A percentile compares a stretch with the other conserved stretches of the same genome.
Evolutionary conservation across 75 land plant species (phyloP).

Genomic region (Adiantum capillusveneris): DNA sequence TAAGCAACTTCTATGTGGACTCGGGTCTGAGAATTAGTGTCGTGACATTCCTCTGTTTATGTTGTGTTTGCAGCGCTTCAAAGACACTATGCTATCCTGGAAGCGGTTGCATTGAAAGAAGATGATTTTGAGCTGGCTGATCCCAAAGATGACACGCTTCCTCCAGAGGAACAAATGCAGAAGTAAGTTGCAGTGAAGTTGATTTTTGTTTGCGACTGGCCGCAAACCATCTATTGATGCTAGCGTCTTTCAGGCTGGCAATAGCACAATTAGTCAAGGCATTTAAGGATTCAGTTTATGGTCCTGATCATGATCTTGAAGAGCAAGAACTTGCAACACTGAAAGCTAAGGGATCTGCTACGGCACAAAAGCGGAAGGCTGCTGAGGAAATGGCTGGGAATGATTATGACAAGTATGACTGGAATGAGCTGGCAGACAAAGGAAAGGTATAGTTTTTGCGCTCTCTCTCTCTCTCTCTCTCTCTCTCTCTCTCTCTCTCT

Average conservation of each 20-base stretch:
- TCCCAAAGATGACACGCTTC: slow-evolving; percentile 67
- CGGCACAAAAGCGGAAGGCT: slow-evolving; percentile 74
- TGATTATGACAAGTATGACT: slow-evolving; percentile 53
- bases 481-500: too few species aligned
- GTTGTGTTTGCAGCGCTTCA: slow-evolving; percentile 63
- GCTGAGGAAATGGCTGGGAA: slow-evolving; percentile 52
- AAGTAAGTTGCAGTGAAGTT: slow-evolving; percentile 36
- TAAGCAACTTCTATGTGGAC: too few species aligned
- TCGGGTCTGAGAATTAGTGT: too few species aligned
- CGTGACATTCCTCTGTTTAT: neutral
- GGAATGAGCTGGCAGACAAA: slow-evolving; percentile 81
- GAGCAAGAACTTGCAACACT: slow-evolving; percentile 31
- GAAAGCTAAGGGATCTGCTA: slow-evolving; percentile 36
- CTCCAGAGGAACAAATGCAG: slow-evolving; percentile 77
- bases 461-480: too few species aligned
- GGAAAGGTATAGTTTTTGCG: slow-evolving; percentile 70
- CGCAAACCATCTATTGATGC: neutral
- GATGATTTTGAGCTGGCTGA: slow-evolving; percentile 70
- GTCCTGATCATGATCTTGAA: slow-evolving; percentile 57
- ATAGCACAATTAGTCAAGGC: slow-evolving; percentile 47
- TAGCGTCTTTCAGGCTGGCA: slow-evolving; percentile 38
- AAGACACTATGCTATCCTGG: slow-evolving; percentile 80
- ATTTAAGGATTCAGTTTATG: slow-evolving; percentile 78
- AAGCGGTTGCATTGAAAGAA: slow-evolving; percentile 79
- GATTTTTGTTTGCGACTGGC: neutral